Evolutionary conservation across 257 asterid species (phyloP).

Genomic region (Gynochthodes officinalis): DNA sequence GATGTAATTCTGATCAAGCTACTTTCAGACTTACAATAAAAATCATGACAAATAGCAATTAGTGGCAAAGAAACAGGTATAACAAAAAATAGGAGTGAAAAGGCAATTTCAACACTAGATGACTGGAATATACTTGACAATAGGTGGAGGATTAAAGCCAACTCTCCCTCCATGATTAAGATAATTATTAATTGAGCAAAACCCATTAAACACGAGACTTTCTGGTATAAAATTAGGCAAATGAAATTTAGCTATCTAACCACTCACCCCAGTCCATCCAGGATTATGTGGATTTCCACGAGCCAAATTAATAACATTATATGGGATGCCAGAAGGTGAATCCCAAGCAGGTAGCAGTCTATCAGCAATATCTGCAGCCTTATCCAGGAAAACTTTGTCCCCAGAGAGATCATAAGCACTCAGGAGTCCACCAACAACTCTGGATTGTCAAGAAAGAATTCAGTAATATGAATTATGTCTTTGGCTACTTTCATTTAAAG

Average conservation of each 20-base stretch:
- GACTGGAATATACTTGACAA: not conserved
- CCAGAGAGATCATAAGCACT: slow-evolving; percentile 96
- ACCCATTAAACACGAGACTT: not conserved
- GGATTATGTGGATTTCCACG: slow-evolving; percentile 94
- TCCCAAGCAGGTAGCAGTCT: slow-evolving; percentile 98
- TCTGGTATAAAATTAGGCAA: not conserved
- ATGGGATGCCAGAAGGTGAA: slow-evolving; percentile 93
- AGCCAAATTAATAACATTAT: slow-evolving; percentile 81
- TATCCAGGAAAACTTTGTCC: slow-evolving; percentile 85
- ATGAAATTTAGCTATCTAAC: slow-evolving; percentile 5
- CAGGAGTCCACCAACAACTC: slow-evolving; percentile 99
- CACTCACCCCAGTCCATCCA: slow-evolving; percentile 97
- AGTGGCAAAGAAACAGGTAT: not conserved
- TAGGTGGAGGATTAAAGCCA: not conserved
- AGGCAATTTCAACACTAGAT: not conserved
- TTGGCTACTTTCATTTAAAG: slow-evolving; percentile 15
- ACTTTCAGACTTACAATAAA: not conserved
- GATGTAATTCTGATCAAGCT: not conserved
- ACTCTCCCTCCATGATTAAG: not conserved
- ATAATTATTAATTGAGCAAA: not conserved
- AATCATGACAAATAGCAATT: not conserved
- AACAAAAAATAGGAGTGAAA: not conserved
- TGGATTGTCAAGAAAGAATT: slow-evolving; percentile 46
- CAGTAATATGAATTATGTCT: slow-evolving; percentile 11
- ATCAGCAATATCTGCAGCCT: slow-evolving; percentile 95